A percentile compares a stretch with the other conserved stretches of the same genome.
Conservation (phyloP, 2,329 filamentous ascomycete species). For the Scedosporium aurantiacum region DNA sequence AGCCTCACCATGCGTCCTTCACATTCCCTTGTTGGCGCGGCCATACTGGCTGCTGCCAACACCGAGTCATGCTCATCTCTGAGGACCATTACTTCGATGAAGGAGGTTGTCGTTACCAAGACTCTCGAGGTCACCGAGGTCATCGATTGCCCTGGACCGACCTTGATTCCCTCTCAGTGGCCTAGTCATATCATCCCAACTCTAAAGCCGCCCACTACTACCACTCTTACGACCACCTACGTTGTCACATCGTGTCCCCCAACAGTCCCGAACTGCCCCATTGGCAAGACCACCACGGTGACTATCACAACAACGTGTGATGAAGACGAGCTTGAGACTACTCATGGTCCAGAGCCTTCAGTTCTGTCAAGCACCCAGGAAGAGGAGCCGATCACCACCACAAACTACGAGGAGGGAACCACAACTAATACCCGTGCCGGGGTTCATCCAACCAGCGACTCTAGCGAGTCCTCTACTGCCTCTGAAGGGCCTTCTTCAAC, state of each 20-base stretch:
- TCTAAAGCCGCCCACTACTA: not conserved
- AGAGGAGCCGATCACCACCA: not conserved
- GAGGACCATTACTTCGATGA: not conserved
- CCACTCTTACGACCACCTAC: not conserved
- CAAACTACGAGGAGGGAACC: not conserved
- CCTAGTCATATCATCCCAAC: not conserved
- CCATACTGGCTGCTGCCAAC: not conserved
- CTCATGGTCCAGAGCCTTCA: not conserved
- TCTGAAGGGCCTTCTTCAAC: not conserved
- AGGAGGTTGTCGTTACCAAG: slow-evolving; percentile 1
- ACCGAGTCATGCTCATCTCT: not conserved
- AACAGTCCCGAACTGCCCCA: not conserved
- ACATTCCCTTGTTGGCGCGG: not conserved
- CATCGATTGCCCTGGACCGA: not conserved
- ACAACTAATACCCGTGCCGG: too few species aligned
- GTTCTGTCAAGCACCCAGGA: not conserved
- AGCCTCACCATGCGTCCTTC: not conserved
- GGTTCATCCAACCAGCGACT: too few species aligned
- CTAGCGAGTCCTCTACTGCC: too few species aligned
- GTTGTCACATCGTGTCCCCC: not conserved
- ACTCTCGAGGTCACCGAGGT: slow-evolving; percentile 3
- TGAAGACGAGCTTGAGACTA: not conserved
- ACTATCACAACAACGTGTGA: not conserved
- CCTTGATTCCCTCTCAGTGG: not conserved
- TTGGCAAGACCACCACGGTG: not conserved